Evolutionary conservation across 805 yeast species (phyloP).

Genomic region (Ogataea glucozyma): DNA sequence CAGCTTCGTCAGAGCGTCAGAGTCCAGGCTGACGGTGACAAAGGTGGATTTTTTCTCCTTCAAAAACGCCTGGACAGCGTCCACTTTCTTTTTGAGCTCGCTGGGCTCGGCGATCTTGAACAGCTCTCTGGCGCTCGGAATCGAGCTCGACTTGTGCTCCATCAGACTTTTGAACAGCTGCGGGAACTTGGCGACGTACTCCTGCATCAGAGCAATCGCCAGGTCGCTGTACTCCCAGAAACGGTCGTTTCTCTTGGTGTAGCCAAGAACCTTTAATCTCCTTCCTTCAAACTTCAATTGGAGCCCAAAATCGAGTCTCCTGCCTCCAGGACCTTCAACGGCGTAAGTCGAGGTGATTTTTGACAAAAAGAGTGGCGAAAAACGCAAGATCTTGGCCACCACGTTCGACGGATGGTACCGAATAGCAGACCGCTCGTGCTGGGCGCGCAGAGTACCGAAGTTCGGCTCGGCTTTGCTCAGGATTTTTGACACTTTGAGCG

Average conservation of each 20-base stretch:
- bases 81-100: slow-evolving; percentile 45
- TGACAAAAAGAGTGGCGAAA: slow-evolving; percentile 69
- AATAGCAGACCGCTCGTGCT: slow-evolving; percentile 53
- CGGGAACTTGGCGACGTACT: slow-evolving; percentile 64
- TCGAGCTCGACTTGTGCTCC: slow-evolving; percentile 27
- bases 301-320: slow-evolving; percentile 71
- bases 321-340: slow-evolving; percentile 54
- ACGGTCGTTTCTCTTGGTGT: slow-evolving; percentile 60
- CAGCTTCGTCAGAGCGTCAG: slow-evolving; percentile 72
- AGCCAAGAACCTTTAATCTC: slow-evolving; percentile 85
- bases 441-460: slow-evolving; percentile 62
- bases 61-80: slow-evolving; percentile 42
- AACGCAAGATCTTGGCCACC: slow-evolving; percentile 55
- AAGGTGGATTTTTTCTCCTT: slow-evolving; percentile 50
- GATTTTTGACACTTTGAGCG: slow-evolving; percentile 54
- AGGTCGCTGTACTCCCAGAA: slow-evolving; percentile 85
- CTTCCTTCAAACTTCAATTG: slow-evolving; percentile 80
- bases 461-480: slow-evolving; percentile 56
- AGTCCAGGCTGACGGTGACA: slow-evolving; percentile 67
- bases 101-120: slow-evolving; percentile 41
- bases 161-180: slow-evolving; percentile 46
- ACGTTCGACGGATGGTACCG: slow-evolving; percentile 66
- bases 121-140: slow-evolving; percentile 42
- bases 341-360: slow-evolving; percentile 73
- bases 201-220: slow-evolving; percentile 65